phyloP scores from a whole-genome alignment of 225 moss, liverwort and hornwort species.

The Ulota crispa region DNA sequence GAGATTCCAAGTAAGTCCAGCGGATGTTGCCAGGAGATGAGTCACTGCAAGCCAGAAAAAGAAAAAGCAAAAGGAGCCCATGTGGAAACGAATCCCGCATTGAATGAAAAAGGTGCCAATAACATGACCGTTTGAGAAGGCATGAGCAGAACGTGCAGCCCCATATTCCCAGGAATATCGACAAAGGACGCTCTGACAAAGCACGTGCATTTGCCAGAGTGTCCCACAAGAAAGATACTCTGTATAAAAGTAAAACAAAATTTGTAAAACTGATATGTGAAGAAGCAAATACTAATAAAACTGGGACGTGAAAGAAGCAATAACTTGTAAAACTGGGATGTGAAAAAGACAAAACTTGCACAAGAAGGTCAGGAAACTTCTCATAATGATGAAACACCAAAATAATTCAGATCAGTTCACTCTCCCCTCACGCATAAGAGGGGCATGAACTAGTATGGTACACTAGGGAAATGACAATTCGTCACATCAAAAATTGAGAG shows the following conservation, averaged over 20 bases:
- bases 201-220: slow-evolving; percentile 10
- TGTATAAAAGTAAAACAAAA: background rate
- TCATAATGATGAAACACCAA: background rate
- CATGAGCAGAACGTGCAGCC: slow-evolving; percentile 15
- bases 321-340: no score
- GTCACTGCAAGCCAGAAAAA: slow-evolving; percentile 7
- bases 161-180: background rate
- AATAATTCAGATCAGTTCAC: background rate
- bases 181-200: slow-evolving; percentile 4
- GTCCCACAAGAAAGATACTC: background rate
- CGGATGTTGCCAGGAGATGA: background rate
- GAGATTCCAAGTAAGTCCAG: background rate
- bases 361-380: background rate
- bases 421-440: background rate
- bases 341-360: no score
- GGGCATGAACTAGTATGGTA: background rate
- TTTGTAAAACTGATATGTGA: background rate
- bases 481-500: background rate
- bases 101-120: background rate
- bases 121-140: slow-evolving; percentile 11
- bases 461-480: background rate
- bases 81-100: slow-evolving; percentile 14
- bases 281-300: no score
- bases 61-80: background rate
- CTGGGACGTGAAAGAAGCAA: no score